Evolutionary conservation across 1,284 basidiomycete genomes (phyloP).

Genomic region (Cryptococcus sp.): DNA sequence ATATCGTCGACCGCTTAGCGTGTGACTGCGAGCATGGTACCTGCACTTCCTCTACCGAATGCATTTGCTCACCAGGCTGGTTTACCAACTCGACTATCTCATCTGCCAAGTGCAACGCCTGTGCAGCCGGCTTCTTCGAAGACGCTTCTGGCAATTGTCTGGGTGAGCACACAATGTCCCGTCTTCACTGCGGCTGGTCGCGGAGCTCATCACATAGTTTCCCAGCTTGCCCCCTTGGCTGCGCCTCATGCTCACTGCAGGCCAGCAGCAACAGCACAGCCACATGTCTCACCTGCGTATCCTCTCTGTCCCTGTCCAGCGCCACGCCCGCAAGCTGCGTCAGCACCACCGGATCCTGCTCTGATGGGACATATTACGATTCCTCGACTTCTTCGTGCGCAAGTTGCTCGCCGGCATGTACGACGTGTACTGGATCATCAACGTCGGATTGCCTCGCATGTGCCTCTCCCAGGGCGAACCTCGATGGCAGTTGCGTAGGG

Average conservation of each 20-base stretch:
- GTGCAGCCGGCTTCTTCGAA: constrained; percentile 49
- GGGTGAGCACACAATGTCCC: constrained; percentile 32
- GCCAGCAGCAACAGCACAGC: constrained; percentile 26
- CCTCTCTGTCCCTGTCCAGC: constrained; percentile 29
- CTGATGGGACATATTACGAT: constrained; percentile 45
- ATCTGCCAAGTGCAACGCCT: constrained; percentile 47
- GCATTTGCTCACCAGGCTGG: constrained; percentile 55
- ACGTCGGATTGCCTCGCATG: constrained; percentile 49
- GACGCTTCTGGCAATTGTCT: constrained; percentile 44
- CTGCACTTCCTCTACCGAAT: constrained; percentile 43
- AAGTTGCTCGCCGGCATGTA: constrained; percentile 51
- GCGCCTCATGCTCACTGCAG: constrained; percentile 43
- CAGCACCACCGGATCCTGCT: constrained; percentile 34
- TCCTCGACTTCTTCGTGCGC: constrained; percentile 28
- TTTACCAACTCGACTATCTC: constrained; percentile 34
- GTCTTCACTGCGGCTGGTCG: neutral
- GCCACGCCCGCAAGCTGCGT: constrained; percentile 40
- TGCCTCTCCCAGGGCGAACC: constrained; percentile 35
- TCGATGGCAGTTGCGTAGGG: constrained; percentile 49
- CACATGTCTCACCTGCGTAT: constrained; percentile 35
- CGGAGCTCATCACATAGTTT: neutral
- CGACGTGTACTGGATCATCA: constrained; percentile 47
- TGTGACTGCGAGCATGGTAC: constrained; percentile 55
- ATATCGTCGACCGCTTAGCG: constrained; percentile 25
- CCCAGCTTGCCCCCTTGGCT: constrained; percentile 53